Evolutionary conservation across 2,329 filamentous ascomycete genomes (phyloP), one percentile per base, ranked within the genome.

Genomic region (Botrytis cinerea): DNA sequence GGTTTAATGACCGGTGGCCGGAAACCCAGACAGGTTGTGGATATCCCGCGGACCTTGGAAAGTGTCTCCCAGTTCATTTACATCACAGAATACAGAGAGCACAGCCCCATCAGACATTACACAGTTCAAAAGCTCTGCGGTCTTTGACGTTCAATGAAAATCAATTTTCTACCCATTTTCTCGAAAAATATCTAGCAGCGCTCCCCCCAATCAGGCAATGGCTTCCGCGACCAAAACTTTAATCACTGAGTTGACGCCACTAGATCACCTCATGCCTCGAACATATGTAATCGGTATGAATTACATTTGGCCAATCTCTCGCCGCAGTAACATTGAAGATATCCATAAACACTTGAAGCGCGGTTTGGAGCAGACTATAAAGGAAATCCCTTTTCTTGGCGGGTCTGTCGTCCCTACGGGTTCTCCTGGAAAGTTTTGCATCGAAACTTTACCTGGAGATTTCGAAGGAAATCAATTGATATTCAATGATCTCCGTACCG

Each of bases 241-340:
- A n/a, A 51, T 71, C 32, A 64, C 69, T 14, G 46, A 64, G 28
- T 71, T 71, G 59, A 71, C 69, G 28, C 69, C 69, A 43, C 59
- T 71, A 35, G 69, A 71, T 54, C 69, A 28, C 40, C 45, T 71
- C 22, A 71, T 71, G 59, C 69, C 69, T 40, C 69, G 32, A 38
- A 54, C 43, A 43, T 71, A 71, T 71, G 69, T 63, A 2, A 71
- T 71, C 45, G n/a, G 69, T 25, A 2, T 28, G 16, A 64, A 61
- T 6, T 0, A 0, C n/a, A 25, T 9, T 5, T 71, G 69, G 69
- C 69, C 59, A 54, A 43, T 71, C 18, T 71, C 69, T 38, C 69
- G 69, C 35, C 69, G 69, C n/a, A 46, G 43, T 18, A 64, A 71
- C 12, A 43, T 71, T 38, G 59, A 71, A 25, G 69, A 71, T 64